Evolutionary conservation across 148 eudicot genomes (phyloP).

Genomic region (Fagopyrum tataricum): DNA sequence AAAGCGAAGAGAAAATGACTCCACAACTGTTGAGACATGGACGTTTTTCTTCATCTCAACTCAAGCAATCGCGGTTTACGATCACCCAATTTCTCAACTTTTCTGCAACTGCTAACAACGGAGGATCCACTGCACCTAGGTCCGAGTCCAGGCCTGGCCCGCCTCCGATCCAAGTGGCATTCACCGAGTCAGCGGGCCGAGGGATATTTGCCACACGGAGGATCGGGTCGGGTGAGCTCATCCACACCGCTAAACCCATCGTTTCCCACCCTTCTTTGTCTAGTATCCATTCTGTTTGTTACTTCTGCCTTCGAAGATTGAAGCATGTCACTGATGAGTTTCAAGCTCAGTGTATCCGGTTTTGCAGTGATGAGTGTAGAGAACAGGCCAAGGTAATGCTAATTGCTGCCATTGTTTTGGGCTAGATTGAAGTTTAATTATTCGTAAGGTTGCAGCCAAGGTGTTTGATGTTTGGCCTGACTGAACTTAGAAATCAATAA

Average conservation of each 20-base stretch:
- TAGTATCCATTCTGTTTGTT: slow-evolving; percentile 38
- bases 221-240: slow-evolving; percentile 59
- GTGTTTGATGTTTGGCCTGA: slow-evolving; percentile 33
- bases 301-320: slow-evolving; percentile 50
- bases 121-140: slow-evolving; percentile 1
- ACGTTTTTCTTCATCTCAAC: slow-evolving; percentile 29
- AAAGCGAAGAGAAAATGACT: slow-evolving; percentile 20
- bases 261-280: slow-evolving; percentile 68
- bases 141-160: slow-evolving; percentile 32
- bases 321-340: slow-evolving; percentile 1
- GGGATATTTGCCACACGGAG: slow-evolving; percentile 72
- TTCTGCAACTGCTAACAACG: slow-evolving; percentile 9
- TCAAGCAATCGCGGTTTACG: slow-evolving; percentile 16
- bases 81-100: slow-evolving; percentile 14
- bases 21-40: slow-evolving; percentile 22
- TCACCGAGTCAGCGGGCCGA: slow-evolving; percentile 70
- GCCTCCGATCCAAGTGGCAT: slow-evolving; percentile 65
- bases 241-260: slow-evolving; percentile 73
- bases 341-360: slow-evolving; percentile 18
- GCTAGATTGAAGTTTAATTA: background rate
- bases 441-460: slow-evolving; percentile 21
- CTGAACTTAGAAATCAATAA: background rate
- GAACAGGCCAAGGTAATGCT: slow-evolving; percentile 47
- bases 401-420: background rate
- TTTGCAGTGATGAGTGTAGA: slow-evolving; percentile 59